Conservation (phyloP, 202 grass and related monocot genomes). For the Bolboschoenoplectus hybrid region DNA sequence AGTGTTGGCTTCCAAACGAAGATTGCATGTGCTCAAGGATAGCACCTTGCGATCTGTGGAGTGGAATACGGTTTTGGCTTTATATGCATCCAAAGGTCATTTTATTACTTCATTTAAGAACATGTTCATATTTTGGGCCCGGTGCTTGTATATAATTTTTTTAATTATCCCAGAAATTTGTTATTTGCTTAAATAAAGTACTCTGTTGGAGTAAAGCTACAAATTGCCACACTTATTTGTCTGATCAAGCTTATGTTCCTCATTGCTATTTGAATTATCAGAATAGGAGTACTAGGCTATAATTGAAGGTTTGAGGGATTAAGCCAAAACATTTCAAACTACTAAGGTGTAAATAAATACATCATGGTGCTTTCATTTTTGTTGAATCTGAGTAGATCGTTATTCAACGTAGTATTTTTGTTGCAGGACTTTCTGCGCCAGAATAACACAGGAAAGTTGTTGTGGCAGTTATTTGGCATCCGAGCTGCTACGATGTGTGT, state of each 20-base stretch:
- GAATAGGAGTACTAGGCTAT: background rate
- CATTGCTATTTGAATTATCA: constrained; percentile 4
- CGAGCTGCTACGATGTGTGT: constrained; percentile 72
- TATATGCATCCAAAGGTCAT: constrained; percentile 98
- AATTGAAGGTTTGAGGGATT: background rate
- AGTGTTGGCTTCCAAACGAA: constrained; percentile 93
- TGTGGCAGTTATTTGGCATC: constrained; percentile 87
- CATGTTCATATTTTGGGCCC: background rate
- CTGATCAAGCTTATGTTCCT: background rate
- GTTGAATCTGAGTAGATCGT: background rate
- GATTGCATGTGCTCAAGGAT: constrained; percentile 85
- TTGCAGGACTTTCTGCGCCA: constrained; percentile 90
- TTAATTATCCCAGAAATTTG: background rate
- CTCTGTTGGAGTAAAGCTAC: background rate
- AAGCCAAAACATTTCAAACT: background rate
- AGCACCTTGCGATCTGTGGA: constrained; percentile 52
- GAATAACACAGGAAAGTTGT: constrained; percentile 95
- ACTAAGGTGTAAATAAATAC: background rate
- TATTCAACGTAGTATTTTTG: background rate
- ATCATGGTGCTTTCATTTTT: background rate
- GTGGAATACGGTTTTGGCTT: constrained; percentile 76
- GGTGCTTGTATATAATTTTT: background rate
- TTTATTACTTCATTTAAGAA: constrained; percentile 24
- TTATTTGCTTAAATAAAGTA: background rate
- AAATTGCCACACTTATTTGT: background rate